Conservation (phyloP, 202 grass and related monocot species). For the Setaria italica region DNA sequence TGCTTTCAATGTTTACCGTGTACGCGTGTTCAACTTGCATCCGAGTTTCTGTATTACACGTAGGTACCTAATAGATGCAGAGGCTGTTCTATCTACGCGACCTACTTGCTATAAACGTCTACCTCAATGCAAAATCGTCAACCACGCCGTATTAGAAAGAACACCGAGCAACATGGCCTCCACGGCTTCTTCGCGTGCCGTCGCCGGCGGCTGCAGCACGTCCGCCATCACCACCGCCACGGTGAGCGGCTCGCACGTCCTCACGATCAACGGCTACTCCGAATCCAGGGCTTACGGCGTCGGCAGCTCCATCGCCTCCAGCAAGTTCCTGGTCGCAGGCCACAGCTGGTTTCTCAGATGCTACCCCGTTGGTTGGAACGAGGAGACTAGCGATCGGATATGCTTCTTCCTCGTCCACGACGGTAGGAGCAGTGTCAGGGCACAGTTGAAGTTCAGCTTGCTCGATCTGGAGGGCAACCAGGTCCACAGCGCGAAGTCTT, state of each 20-base stretch:
- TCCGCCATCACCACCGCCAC: not conserved
- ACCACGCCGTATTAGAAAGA: not conserved
- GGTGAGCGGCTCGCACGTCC: conserved; percentile 17
- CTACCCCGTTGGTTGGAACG: not conserved
- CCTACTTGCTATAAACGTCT: too few species aligned
- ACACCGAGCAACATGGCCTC: not conserved
- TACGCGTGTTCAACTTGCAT: too few species aligned
- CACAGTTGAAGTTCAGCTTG: not conserved
- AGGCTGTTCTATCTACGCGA: too few species aligned
- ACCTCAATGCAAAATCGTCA: not conserved
- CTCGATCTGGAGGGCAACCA: not conserved
- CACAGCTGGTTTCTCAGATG: conserved; percentile 6
- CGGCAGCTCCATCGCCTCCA: conserved; percentile 8
- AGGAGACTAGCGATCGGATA: not conserved
- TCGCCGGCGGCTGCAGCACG: not conserved
- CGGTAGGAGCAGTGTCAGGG: not conserved
- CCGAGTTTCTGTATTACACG: too few species aligned
- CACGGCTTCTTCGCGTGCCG: not conserved
- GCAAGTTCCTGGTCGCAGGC: conserved; percentile 14
- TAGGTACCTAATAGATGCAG: too few species aligned
- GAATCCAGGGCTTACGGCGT: not conserved
- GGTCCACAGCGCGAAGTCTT: not conserved
- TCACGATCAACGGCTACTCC: conserved; percentile 39
- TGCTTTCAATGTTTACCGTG: too few species aligned
- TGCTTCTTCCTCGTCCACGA: not conserved